phyloP scores from a whole-genome alignment of 116 monocot species.

The Thalassia testudinum region DNA sequence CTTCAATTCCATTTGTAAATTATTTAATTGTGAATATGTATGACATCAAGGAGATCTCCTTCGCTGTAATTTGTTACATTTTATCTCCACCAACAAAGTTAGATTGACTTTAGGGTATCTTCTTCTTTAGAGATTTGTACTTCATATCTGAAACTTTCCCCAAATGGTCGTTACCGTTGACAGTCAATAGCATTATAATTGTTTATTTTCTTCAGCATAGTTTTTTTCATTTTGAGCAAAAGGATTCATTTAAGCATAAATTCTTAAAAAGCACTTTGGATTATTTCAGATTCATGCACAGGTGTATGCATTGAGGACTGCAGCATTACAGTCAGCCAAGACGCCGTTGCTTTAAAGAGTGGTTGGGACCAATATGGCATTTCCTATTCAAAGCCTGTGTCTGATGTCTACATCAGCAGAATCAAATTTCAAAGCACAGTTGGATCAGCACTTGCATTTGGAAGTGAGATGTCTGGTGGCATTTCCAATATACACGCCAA shows the following conservation, averaged over 20 bases:
- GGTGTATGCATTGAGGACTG: constrained; percentile 60
- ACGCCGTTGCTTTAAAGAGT: constrained; percentile 75
- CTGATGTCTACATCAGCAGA: constrained; percentile 35
- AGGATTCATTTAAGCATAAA: no score
- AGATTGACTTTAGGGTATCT: no score
- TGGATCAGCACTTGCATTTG: constrained; percentile 70
- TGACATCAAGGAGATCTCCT: no score
- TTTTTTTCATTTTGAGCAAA: no score
- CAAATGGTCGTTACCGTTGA: no score
- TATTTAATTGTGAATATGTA: no score
- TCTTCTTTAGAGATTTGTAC: no score
- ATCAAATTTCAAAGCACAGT: constrained; percentile 25
- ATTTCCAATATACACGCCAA: constrained; percentile 37
- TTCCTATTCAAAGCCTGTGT: constrained; percentile 38
- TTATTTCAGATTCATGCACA: constrained; percentile 65
- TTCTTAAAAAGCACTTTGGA: no score
- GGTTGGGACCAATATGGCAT: constrained; percentile 89
- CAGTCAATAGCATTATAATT: constrained; percentile 16
- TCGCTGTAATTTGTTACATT: no score
- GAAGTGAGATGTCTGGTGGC: constrained; percentile 92
- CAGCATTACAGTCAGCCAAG: constrained; percentile 38
- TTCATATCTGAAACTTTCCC: no score
- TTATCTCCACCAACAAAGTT: no score
- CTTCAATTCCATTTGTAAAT: no score
- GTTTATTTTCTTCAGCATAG: constrained; percentile 1